Evolutionary conservation across 129 eudicot genomes (phyloP).

Genomic region (Chrysanthemum lavandulifolium): DNA sequence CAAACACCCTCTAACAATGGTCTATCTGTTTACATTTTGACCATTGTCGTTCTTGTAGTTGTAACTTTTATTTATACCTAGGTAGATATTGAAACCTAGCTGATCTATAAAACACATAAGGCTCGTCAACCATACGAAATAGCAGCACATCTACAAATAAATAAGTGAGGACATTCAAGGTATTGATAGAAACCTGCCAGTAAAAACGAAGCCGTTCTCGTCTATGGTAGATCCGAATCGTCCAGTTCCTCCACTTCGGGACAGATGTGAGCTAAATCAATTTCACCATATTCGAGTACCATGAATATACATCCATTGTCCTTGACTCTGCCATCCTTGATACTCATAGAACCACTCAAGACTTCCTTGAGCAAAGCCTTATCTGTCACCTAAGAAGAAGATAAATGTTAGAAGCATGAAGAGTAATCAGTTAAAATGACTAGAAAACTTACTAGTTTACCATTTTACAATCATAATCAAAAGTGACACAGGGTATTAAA

Average conservation of each 20-base stretch:
- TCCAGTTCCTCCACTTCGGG: slow-evolving; percentile 89
- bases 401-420: slow-evolving; percentile 29
- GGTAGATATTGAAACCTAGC: no score
- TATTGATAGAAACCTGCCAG: slow-evolving; percentile 64
- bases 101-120: background rate
- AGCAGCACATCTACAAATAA: no score
- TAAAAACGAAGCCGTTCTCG: slow-evolving; percentile 96
- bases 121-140: no score
- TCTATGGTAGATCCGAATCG: slow-evolving; percentile 57
- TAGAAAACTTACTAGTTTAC: no score
- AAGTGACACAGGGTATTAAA: no score
- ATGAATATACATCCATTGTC: slow-evolving; percentile 84
- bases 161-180: background rate
- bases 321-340: slow-evolving; percentile 69
- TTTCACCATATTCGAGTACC: slow-evolving; percentile 99
- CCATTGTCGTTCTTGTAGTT: no score
- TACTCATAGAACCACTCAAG: slow-evolving; percentile 70
- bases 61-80: no score
- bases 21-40: no score
- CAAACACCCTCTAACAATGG: no score
- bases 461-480: no score
- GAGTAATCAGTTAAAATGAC: background rate
- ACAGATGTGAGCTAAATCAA: slow-evolving; percentile 95
- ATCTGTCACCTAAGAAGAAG: slow-evolving; percentile 87
- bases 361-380: slow-evolving; percentile 87